phyloP scores from a whole-genome alignment of 352 stramenopile species.

The Plasmopara muralis region DNA sequence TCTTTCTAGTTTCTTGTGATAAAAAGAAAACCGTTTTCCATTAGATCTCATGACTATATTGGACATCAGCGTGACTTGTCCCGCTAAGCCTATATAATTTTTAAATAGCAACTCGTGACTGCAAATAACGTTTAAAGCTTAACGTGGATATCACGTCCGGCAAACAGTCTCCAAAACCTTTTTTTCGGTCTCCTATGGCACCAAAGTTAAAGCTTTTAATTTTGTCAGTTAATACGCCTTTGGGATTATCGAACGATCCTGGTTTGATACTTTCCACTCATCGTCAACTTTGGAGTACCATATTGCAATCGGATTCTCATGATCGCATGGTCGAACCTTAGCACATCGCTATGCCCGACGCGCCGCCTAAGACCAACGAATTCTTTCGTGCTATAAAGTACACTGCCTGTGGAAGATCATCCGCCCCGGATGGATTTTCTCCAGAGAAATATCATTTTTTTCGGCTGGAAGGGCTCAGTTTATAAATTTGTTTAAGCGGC shows the following conservation, averaged over 20 bases:
- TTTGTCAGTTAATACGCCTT: conserved; percentile 3
- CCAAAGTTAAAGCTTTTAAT: neutral
- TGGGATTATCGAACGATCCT: conserved; percentile 1
- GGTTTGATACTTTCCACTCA: conserved; percentile 1
- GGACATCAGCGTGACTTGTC: neutral
- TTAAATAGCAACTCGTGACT: neutral
- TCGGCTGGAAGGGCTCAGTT: too few species aligned
- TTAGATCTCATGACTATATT: neutral
- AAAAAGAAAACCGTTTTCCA: neutral
- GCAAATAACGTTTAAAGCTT: conserved; percentile 7
- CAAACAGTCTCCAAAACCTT: neutral
- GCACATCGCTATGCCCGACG: neutral
- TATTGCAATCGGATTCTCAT: conserved; percentile 2
- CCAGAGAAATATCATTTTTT: neutral
- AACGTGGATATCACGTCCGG: conserved; percentile 2
- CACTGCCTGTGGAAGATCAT: too few species aligned
- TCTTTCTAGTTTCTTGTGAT: neutral
- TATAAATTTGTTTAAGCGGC: too few species aligned
- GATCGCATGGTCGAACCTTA: conserved; percentile 1
- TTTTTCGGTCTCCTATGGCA: neutral
- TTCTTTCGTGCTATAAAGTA: neutral
- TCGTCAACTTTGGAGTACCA: conserved; percentile 4
- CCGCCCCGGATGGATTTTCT: neutral
- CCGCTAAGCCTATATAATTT: conserved; percentile 2
- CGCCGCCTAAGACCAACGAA: neutral